These are phyloP conservation scores for grape (Vitis vinifera) DNA, from an alignment of 164 flowering plant species.

Conservation along the genomic window DNA sequence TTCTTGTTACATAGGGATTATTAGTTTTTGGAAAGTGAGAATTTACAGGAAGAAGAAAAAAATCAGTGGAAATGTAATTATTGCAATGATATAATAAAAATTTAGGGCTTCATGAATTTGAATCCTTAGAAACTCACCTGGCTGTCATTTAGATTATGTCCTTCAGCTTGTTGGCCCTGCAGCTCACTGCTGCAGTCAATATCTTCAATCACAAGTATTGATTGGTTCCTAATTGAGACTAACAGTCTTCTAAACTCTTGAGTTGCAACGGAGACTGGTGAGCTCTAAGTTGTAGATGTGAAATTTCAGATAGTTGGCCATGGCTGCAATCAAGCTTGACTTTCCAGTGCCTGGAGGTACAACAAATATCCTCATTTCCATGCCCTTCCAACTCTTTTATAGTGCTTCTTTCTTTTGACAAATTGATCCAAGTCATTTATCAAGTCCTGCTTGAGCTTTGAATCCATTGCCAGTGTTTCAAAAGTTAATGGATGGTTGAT, in stretches of 20 bases:
- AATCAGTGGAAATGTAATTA: neutral
- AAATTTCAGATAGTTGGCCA: constrained; percentile 24
- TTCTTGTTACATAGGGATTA: too few species aligned
- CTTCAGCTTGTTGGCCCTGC: constrained; percentile 10
- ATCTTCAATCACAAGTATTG: constrained; percentile 29
- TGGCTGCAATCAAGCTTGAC: constrained; percentile 32
- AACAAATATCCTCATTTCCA: constrained; percentile 28
- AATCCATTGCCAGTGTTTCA: constrained; percentile 37
- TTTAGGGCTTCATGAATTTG: too few species aligned
- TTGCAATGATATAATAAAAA: too few species aligned
- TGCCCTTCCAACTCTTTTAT: constrained; percentile 22
- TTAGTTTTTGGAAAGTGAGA: too few species aligned
- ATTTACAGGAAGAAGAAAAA: too few species aligned
- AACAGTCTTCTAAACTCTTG: constrained; percentile 7
- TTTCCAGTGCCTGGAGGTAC: neutral
- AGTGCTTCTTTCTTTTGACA: constrained; percentile 23
- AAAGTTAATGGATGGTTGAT: constrained; percentile 32
- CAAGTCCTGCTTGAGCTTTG: constrained; percentile 20
- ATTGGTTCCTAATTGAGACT: constrained; percentile 14
- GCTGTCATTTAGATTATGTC: neutral
- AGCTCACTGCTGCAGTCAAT: constrained; percentile 26
- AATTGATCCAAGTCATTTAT: constrained; percentile 39
- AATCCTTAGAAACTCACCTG: constrained; percentile 9
- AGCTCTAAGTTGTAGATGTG: too few species aligned
- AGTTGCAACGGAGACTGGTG: neutral